Evolutionary conservation across 176 grass and related monocot species (phyloP).

Genomic region (Pontederia paniculata): DNA sequence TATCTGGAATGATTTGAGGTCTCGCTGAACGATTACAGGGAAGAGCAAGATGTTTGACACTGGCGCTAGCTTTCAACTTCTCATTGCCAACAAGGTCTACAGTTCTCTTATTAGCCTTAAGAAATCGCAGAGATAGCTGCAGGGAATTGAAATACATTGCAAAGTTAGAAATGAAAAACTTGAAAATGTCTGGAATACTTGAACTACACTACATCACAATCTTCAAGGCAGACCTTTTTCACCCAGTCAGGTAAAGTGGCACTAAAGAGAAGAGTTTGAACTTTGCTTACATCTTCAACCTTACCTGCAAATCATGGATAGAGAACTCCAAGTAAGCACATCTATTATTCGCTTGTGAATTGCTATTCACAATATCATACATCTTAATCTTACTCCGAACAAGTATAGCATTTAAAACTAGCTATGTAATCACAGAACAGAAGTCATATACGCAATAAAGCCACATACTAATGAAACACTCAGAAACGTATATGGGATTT

Average conservation of each 20-base stretch:
- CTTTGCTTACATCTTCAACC: slow-evolving; percentile 77
- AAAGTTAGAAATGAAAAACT: too few species aligned
- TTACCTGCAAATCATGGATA: slow-evolving; percentile 38
- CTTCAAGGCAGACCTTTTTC: slow-evolving; percentile 37
- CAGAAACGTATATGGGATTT: too few species aligned
- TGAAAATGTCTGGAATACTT: too few species aligned
- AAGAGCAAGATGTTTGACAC: slow-evolving; percentile 84
- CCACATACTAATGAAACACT: too few species aligned
- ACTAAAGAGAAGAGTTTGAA: slow-evolving; percentile 93
- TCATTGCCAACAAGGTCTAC: slow-evolving; percentile 93
- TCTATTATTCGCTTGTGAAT: too few species aligned
- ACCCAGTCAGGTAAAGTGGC: slow-evolving; percentile 90
- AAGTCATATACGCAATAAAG: too few species aligned
- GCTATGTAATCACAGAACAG: too few species aligned
- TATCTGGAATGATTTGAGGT: slow-evolving; percentile 77
- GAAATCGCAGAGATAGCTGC: slow-evolving; percentile 75
- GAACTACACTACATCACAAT: background rate
- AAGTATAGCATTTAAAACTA: too few species aligned
- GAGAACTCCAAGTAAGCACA: background rate
- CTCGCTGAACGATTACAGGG: slow-evolving; percentile 76
- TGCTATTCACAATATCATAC: too few species aligned
- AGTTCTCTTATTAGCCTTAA: slow-evolving; percentile 72
- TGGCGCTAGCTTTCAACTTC: slow-evolving; percentile 88
- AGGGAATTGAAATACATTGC: slow-evolving; percentile 12
- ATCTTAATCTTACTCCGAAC: too few species aligned